phyloP scores from a whole-genome alignment of 2,329 filamentous ascomycete species.

The Colletotrichum endophyticum region DNA sequence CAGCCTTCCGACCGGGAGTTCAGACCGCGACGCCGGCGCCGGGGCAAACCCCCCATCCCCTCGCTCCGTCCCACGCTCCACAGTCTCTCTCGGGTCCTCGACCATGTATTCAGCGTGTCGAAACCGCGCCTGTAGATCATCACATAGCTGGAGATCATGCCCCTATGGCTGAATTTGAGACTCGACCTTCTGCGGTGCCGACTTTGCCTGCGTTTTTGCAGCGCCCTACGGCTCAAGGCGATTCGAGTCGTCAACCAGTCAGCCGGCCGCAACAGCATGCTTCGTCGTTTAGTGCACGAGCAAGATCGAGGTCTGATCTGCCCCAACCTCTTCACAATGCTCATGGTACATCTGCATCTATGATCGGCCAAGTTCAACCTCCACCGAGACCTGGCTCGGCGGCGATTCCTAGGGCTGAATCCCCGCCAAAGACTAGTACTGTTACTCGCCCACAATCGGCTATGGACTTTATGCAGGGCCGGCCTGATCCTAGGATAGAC shows the following conservation, averaged over 20 bases:
- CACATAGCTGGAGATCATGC: neutral
- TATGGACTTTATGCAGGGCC: neutral
- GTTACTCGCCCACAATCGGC: neutral
- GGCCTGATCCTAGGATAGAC: neutral
- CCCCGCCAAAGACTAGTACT: neutral
- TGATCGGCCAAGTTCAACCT: neutral
- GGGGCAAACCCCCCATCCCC: neutral
- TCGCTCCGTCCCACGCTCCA: neutral
- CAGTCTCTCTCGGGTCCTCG: neutral
- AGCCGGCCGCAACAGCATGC: neutral
- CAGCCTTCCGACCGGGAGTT: neutral
- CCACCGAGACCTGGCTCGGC: neutral
- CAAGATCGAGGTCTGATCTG: neutral
- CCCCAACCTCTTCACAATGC: neutral
- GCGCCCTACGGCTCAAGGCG: neutral
- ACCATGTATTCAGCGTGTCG: neutral
- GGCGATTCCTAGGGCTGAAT: neutral
- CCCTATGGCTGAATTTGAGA: accelerated
- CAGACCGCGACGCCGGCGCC: neutral
- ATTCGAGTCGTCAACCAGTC: neutral
- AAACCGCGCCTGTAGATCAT: neutral
- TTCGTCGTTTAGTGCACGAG: neutral
- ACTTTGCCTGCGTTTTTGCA: neutral
- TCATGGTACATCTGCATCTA: neutral
- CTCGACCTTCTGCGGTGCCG: neutral